Conservation (phyloP, 2,329 filamentous ascomycete species). For the Eutypella sp. region DNA sequence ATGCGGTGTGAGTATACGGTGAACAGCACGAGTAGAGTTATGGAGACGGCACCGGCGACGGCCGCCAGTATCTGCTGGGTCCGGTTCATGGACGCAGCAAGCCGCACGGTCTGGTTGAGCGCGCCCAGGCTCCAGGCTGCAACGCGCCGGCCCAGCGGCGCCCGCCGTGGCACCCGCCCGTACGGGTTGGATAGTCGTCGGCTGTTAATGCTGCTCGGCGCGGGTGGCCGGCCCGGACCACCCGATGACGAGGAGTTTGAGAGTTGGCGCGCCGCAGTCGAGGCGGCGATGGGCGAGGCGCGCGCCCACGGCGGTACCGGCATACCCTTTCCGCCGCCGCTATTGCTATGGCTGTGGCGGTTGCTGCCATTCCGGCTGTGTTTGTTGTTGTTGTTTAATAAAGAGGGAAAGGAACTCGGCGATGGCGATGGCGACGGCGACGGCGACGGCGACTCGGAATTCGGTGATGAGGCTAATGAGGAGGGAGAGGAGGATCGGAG, state of each 20-base stretch:
- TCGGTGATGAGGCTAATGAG: conserved; percentile 22
- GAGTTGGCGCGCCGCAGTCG: too few species aligned
- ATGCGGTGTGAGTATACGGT: conserved; percentile 75
- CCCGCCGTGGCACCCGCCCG: conserved; percentile 21
- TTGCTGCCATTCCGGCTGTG: conserved; percentile 24
- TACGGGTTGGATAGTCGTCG: conserved; percentile 40
- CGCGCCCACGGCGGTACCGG: background rate
- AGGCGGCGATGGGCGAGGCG: background rate
- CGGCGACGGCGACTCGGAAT: conserved; percentile 17
- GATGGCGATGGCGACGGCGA: conserved; percentile 11
- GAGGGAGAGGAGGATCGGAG: conserved; percentile 19
- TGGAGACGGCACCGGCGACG: conserved; percentile 42
- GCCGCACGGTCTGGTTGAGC: conserved; percentile 35
- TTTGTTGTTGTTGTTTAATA: conserved; percentile 25
- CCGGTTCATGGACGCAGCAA: conserved; percentile 52
- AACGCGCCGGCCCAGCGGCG: conserved; percentile 31
- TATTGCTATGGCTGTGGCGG: background rate
- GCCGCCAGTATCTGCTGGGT: conserved; percentile 58
- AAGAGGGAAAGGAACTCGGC: conserved; percentile 24
- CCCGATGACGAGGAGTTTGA: too few species aligned
- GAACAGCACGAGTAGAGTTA: conserved; percentile 59
- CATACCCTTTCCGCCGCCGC: conserved; percentile 5
- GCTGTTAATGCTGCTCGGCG: conserved; percentile 19
- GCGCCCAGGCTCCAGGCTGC: conserved; percentile 39
- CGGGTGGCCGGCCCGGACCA: background rate